Conservation (phyloP, 441 rosid species). For the Erodium trifolium region DNA sequence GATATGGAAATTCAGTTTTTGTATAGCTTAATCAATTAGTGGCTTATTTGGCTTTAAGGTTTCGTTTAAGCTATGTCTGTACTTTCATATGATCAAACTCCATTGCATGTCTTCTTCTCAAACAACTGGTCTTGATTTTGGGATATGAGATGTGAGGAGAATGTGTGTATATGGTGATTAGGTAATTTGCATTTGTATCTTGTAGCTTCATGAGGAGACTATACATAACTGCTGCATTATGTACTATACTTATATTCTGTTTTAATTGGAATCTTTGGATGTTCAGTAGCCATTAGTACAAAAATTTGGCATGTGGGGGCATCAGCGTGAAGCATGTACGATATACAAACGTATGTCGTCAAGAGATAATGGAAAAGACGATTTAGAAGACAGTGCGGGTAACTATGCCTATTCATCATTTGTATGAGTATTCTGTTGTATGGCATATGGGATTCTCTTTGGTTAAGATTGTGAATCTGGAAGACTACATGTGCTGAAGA, state of each 20-base stretch:
- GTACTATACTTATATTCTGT: background rate
- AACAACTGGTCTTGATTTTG: background rate
- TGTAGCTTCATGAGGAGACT: background rate
- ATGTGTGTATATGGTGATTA: background rate
- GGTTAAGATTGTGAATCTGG: too few relatives aligned
- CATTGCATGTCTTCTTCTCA: background rate
- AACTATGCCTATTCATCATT: conserved; percentile 12
- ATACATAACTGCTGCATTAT: background rate
- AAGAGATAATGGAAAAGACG: conserved; percentile 37
- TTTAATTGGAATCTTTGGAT: conserved; percentile 1
- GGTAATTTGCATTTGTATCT: background rate
- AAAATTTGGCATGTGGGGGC: conserved; percentile 42
- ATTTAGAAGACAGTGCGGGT: conserved; percentile 48
- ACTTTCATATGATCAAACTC: background rate
- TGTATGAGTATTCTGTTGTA: background rate
- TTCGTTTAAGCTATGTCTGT: background rate
- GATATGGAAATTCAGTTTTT: background rate
- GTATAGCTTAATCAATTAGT: background rate
- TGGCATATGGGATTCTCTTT: background rate
- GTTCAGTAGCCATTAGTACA: background rate
- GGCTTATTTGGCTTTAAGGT: background rate
- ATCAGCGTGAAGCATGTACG: conserved; percentile 29
- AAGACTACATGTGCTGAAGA: too few relatives aligned
- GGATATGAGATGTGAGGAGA: background rate
- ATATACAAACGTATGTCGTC: conserved; percentile 48